Percentiles rank a stretch among this genome's conserved stretches.
These are phyloP conservation scores for fission yeast (Schizosaccharomyces pombe) DNA, from an alignment of 805 yeast species.

Conservation along the genomic window DNA sequence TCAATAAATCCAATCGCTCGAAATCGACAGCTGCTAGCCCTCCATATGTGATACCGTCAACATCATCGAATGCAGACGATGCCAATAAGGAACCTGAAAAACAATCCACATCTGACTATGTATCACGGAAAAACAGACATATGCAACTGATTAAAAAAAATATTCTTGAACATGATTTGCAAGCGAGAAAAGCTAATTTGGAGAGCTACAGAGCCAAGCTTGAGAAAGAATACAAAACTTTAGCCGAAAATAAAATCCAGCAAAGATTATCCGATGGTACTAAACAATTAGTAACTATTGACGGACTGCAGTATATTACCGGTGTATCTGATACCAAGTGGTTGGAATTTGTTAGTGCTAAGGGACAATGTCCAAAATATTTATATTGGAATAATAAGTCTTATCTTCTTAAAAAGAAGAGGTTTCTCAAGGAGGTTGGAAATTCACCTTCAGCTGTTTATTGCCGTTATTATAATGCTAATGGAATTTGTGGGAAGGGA, in stretches of 20 bases:
- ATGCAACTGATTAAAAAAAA: conserved; percentile 10
- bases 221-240: conserved; percentile 9
- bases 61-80: background rate
- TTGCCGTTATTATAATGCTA: conserved; percentile 3
- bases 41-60: background rate
- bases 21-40: background rate
- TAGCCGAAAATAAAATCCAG: conserved; percentile 10
- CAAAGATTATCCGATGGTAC: conserved; percentile 8
- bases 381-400: background rate
- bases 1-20: background rate
- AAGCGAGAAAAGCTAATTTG: conserved; percentile 10
- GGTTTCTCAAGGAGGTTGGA: conserved; percentile 8
- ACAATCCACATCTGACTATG: conserved; percentile 5
- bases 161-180: conserved; percentile 9
- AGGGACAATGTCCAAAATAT: background rate
- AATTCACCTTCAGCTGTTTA: conserved; percentile 11
- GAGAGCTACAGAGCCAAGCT: conserved; percentile 9
- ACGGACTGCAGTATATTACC: conserved; percentile 1
- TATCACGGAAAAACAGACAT: conserved; percentile 10
- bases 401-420: conserved; percentile 8
- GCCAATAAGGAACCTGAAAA: background rate
- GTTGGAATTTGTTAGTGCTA: background rate
- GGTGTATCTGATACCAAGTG: background rate
- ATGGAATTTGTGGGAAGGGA: conserved; percentile 31
- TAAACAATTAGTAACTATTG: conserved; percentile 11